phyloP scores from a whole-genome alignment of 805 yeast genomes.

The Ogataea paradorogensis region DNA sequence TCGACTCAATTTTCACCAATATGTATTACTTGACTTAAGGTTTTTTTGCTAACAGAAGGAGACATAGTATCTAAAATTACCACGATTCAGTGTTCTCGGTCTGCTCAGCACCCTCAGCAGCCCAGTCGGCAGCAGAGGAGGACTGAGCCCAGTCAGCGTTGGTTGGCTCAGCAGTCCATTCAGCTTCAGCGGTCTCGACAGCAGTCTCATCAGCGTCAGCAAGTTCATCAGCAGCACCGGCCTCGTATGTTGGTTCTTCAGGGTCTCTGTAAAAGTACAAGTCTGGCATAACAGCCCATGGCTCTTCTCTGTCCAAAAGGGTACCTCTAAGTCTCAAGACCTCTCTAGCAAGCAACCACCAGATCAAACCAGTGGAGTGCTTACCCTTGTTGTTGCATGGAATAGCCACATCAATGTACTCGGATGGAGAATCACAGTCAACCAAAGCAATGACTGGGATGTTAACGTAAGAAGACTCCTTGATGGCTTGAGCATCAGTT shows the following conservation, averaged over 20 bases:
- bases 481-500: conserved; percentile 99
- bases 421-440: conserved; percentile 98
- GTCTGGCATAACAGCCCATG: conserved; percentile 99
- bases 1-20: conserved; percentile 6
- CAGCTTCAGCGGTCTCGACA: conserved; percentile 63
- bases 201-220: conserved; percentile 61
- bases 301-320: conserved; percentile 91
- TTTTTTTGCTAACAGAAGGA: conserved; percentile 11
- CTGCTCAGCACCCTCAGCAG: conserved; percentile 63
- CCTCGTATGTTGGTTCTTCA: conserved; percentile 90
- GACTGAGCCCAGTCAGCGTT: conserved; percentile 79
- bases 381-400: conserved; percentile 99
- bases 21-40: conserved; percentile 13
- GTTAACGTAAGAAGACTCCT: conserved; percentile 99
- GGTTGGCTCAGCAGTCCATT: conserved; percentile 57
- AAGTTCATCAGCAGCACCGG: conserved; percentile 61
- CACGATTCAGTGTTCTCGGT: conserved; percentile 43
- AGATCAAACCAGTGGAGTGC: conserved; percentile 98
- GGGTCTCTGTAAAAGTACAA: conserved; percentile 99
- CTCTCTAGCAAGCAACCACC: conserved; percentile 99
- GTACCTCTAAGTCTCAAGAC: conserved; percentile 98
- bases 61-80: conserved; percentile 27
- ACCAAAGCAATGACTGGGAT: conserved; percentile 99
- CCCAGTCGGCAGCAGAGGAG: conserved; percentile 41
- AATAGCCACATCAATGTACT: conserved; percentile 98